These are phyloP conservation scores for Inosperma sp. DNA, from an alignment of 768 basidiomycete species.

Conservation along the genomic window DNA sequence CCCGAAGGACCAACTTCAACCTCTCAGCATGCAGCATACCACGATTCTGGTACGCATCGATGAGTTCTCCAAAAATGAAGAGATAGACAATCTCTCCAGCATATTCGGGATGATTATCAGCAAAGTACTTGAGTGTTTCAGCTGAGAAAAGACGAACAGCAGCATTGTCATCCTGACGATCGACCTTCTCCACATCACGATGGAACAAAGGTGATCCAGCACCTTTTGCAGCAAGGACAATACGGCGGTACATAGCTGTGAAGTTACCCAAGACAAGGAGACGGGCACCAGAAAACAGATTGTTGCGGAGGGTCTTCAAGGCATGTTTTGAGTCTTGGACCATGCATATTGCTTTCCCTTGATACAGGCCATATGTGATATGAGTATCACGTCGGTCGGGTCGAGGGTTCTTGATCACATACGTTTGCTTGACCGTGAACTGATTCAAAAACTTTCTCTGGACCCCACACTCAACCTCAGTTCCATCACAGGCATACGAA, in stretches of 20 bases:
- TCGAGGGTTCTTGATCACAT: neutral
- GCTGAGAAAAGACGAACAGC: slow-evolving; percentile 36
- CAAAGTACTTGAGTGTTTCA: slow-evolving; percentile 17
- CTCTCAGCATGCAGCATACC: slow-evolving; percentile 22
- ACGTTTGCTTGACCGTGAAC: neutral
- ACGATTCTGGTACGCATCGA: slow-evolving; percentile 36
- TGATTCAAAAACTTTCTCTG: slow-evolving; percentile 5
- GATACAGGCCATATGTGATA: slow-evolving; percentile 10
- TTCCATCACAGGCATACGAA: slow-evolving; percentile 35
- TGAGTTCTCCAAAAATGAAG: slow-evolving; percentile 36
- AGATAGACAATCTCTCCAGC: slow-evolving; percentile 30
- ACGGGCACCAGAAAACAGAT: slow-evolving; percentile 29
- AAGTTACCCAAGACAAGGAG: slow-evolving; percentile 25
- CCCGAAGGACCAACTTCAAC: slow-evolving; percentile 28
- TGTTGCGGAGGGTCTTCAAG: slow-evolving; percentile 30
- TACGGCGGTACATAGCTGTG: slow-evolving; percentile 17
- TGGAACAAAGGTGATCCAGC: slow-evolving; percentile 20
- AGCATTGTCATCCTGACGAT: slow-evolving; percentile 42
- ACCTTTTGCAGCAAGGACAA: slow-evolving; percentile 19
- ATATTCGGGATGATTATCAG: slow-evolving; percentile 19
- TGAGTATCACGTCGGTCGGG: neutral
- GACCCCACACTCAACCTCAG: slow-evolving; percentile 26
- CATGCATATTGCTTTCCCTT: slow-evolving; percentile 18
- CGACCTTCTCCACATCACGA: slow-evolving; percentile 33
- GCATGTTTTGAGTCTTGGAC: slow-evolving; percentile 33